Conservation (phyloP, 306 rosid species). For the Fagus crenata region DNA sequence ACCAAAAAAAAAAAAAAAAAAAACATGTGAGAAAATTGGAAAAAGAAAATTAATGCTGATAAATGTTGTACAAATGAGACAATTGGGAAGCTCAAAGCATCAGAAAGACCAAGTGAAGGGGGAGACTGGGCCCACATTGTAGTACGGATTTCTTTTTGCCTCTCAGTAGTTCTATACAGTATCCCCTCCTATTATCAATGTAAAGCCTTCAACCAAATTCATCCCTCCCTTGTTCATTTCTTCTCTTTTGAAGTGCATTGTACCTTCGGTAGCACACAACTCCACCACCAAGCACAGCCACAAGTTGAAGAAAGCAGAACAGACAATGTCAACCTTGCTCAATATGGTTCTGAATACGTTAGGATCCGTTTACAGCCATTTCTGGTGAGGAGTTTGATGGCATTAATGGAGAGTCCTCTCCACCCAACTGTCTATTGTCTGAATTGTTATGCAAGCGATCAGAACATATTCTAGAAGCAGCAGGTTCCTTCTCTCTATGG, state of each 20-base stretch:
- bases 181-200: slow-evolving; percentile 42
- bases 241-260: slow-evolving; percentile 22
- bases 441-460: slow-evolving; percentile 54
- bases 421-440: slow-evolving; percentile 62
- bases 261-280: slow-evolving; percentile 36
- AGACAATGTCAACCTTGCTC: slow-evolving; percentile 26
- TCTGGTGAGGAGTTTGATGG: slow-evolving; percentile 82
- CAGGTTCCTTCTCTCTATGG: slow-evolving; percentile 54
- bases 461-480: slow-evolving; percentile 56
- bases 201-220: slow-evolving; percentile 40
- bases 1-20: background rate
- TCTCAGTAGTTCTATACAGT: slow-evolving; percentile 55
- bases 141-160: slow-evolving; percentile 39
- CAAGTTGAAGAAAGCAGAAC: slow-evolving; percentile 34
- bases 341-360: slow-evolving; percentile 29
- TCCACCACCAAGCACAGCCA: slow-evolving; percentile 45
- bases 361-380: slow-evolving; percentile 93
- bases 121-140: slow-evolving; percentile 37
- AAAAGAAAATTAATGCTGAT: slow-evolving; percentile 48
- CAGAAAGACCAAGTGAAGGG: slow-evolving; percentile 37
- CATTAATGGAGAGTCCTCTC: slow-evolving; percentile 70
- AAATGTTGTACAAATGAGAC: slow-evolving; percentile 55
- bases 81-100: slow-evolving; percentile 46
- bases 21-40: slow-evolving; percentile 35
- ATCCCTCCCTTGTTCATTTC: slow-evolving; percentile 37